These are phyloP conservation scores for Parafenestella ontariensis DNA, from an alignment of 2,329 filamentous ascomycete genomes.

Conservation along the genomic window DNA sequence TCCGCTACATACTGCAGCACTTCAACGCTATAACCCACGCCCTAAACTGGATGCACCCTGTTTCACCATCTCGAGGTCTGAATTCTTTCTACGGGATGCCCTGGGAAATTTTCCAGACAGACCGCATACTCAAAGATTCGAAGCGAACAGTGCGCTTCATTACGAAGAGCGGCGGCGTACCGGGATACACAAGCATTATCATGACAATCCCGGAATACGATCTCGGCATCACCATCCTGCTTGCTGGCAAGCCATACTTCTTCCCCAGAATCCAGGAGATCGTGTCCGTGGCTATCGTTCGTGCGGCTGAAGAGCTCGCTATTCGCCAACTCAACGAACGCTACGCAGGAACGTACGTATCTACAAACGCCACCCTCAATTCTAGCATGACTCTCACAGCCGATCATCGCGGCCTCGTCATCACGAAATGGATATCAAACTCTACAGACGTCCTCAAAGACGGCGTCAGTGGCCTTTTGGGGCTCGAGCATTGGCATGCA, in stretches of 20 bases:
- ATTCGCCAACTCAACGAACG: conserved; percentile 32
- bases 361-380: conserved; percentile 28
- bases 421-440: conserved; percentile 40
- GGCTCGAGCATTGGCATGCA: conserved; percentile 18
- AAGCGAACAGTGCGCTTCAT: conserved; percentile 52
- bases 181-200: conserved; percentile 52
- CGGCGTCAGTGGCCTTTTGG: neutral
- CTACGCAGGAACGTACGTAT: conserved; percentile 38
- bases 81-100: conserved; percentile 56
- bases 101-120: conserved; percentile 56
- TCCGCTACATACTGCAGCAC: conserved; percentile 53
- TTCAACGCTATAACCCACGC: conserved; percentile 52
- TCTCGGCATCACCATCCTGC: conserved; percentile 53
- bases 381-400: conserved; percentile 34
- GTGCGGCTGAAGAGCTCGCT: conserved; percentile 44
- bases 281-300: conserved; percentile 38
- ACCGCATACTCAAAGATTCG: conserved; percentile 47
- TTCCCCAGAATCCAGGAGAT: conserved; percentile 36
- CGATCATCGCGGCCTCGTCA: conserved; percentile 37
- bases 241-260: conserved; percentile 33
- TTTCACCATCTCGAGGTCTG: conserved; percentile 45
- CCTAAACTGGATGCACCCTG: conserved; percentile 54
- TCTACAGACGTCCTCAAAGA: conserved; percentile 31
- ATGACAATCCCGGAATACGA: conserved; percentile 54
- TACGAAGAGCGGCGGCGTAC: conserved; percentile 55